Conservation (phyloP, 495 filamentous ascomycete species). For the Echria macrotheca region DNA sequence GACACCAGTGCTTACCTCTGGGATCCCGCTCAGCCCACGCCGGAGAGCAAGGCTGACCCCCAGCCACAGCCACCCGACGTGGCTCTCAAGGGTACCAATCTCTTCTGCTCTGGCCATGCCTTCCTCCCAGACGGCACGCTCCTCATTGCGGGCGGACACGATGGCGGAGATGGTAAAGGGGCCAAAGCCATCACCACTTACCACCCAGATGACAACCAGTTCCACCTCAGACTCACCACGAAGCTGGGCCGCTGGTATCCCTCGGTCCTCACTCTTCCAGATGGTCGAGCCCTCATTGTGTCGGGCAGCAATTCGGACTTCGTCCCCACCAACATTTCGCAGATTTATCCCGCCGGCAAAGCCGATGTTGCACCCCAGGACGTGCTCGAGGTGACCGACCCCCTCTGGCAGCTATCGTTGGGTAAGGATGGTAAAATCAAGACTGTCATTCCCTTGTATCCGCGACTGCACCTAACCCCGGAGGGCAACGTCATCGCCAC, state of each 20-base stretch:
- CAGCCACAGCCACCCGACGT: too few relatives aligned
- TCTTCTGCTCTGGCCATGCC: slow-evolving; percentile 10
- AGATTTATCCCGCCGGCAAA: slow-evolving; percentile 2
- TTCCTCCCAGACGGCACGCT: slow-evolving; percentile 6
- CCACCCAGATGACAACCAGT: background rate
- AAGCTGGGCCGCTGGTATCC: slow-evolving; percentile 10
- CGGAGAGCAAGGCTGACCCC: background rate
- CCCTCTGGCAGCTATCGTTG: background rate
- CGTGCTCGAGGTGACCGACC: slow-evolving; percentile 6
- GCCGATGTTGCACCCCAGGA: background rate
- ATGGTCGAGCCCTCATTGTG: slow-evolving; percentile 5
- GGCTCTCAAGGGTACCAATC: too few relatives aligned
- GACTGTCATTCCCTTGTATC: slow-evolving; percentile 1
- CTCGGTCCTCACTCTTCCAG: slow-evolving; percentile 6
- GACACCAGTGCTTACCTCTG: slow-evolving; percentile 11
- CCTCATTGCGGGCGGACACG: slow-evolving; percentile 10
- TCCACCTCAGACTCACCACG: background rate
- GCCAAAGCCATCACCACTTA: background rate
- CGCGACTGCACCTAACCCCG: slow-evolving; percentile 1
- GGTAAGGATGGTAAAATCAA: too few relatives aligned
- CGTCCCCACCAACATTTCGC: slow-evolving; percentile 5
- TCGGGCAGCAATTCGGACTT: background rate
- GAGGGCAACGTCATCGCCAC: background rate
- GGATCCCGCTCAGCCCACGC: slow-evolving; percentile 8
- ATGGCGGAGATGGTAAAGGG: slow-evolving; percentile 2